Base-by-base conservation (phyloP, 2,329 filamentous ascomycete genomes). In the Leptographium lundbergii region DNA sequence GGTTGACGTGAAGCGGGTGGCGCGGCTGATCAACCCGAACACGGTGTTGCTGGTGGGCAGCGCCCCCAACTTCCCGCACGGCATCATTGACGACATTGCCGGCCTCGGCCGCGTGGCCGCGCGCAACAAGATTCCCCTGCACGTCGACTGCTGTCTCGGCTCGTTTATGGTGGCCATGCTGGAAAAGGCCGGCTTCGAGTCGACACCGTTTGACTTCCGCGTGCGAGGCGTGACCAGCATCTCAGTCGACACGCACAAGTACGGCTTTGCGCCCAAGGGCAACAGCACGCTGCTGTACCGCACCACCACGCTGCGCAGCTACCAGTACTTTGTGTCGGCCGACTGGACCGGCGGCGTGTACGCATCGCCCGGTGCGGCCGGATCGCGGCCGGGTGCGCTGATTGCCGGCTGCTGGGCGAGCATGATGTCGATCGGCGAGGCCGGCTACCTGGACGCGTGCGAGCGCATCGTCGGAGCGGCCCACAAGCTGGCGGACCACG, bases 321-420 rank as follows among this genome's bases (percentile, higher is more conserved):
- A 96, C 73, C 94, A 99, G 73, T 99, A 99, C 79, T 99, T 96
- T 73, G 87, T 99, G 70, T 89, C 87, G 36, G 87, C 94, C 7
- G 89, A 95, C 73, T 99, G 94, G 94, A 85, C 88, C 11, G 94
- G 94, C 61, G 94, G 94, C 67, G 91, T 99, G 10, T 99, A 99
- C 72, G 94, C 91, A 48, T 95, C 89, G 1, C 94, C 94, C 0
- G 88, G 87, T 6, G 88, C 97, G 57, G 92, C 94, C 1, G 94
- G 94, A 6, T 95, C 89, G 1, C 85, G 94, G 0, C 92, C 94
- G 0, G 94, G 94, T 54, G 91, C 94, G 2, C 79, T 99, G 59
- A 99, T 99, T 65, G 94, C 94, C 1, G 92, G 89, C 54, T 96
- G 91, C 77, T 99, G 95, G 94, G 86, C 91, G 2, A 90, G 85